Evolutionary conservation across 179 eudicot genomes (phyloP).

Genomic region (Gypsophila paniculata): DNA sequence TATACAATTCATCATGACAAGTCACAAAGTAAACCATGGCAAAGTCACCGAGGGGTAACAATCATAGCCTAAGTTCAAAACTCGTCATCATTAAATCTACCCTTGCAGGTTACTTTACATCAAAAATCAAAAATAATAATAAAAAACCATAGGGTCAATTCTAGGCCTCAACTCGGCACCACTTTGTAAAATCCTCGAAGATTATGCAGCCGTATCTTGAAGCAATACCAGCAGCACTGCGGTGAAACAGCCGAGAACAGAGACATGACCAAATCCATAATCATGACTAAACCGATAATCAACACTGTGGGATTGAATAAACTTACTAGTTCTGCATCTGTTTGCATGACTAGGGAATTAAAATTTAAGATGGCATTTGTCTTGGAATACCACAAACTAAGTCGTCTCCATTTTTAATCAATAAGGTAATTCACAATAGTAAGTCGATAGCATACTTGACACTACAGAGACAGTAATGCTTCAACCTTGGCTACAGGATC

Average conservation of each 20-base stretch:
- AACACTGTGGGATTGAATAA: background rate
- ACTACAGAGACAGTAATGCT: conserved; percentile 65
- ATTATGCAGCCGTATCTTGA: background rate
- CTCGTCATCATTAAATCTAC: too few relatives aligned
- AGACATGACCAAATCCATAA: background rate
- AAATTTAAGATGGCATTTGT: background rate
- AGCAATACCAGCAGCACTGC: background rate
- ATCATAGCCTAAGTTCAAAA: too few relatives aligned
- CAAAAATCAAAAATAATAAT: too few relatives aligned
- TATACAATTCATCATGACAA: background rate
- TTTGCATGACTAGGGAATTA: background rate
- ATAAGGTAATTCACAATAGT: background rate
- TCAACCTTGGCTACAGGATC: conserved; percentile 83
- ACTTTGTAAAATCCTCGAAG: background rate
- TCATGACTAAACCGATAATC: background rate
- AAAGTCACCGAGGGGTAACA: too few relatives aligned
- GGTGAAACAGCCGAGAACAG: background rate
- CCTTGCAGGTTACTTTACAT: too few relatives aligned
- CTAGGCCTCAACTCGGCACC: too few relatives aligned
- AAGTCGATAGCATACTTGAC: background rate
- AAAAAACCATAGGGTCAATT: too few relatives aligned
- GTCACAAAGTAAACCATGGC: background rate
- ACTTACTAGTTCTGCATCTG: background rate
- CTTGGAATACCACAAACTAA: background rate
- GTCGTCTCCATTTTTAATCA: background rate